Conservation (phyloP, 2,329 filamentous ascomycete species). For the Teratosphaeriaceae sp. region DNA sequence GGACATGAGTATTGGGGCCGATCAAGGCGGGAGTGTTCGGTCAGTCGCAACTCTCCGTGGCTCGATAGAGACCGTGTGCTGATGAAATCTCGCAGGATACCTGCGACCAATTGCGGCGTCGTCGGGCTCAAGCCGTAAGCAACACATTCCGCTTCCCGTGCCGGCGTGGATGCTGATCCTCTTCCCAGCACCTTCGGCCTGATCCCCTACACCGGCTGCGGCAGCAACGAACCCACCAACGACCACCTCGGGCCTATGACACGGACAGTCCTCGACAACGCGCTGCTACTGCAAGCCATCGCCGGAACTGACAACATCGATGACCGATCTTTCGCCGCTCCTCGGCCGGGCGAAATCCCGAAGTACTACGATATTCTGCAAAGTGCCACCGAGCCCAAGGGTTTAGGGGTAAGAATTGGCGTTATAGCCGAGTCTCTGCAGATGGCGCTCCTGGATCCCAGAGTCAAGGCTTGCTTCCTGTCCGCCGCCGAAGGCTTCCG, state of each 20-base stretch:
- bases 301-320: constrained; percentile 47
- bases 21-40: constrained; percentile 35
- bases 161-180: too few species aligned
- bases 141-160: too few species aligned
- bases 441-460: constrained; percentile 29
- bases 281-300: constrained; percentile 38
- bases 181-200: constrained; percentile 44
- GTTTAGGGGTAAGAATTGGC: constrained; percentile 33
- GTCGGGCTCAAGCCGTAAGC: constrained; percentile 40
- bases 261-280: constrained; percentile 37
- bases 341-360: constrained; percentile 21
- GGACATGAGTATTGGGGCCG: constrained; percentile 33
- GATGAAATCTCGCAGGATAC: constrained; percentile 24
- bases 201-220: constrained; percentile 45
- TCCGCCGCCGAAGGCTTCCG: constrained; percentile 31
- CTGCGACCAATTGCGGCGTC: constrained; percentile 32
- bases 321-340: constrained; percentile 27
- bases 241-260: constrained; percentile 45
- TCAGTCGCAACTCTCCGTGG: neutral
- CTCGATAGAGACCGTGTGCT: too few species aligned
- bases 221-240: constrained; percentile 35
- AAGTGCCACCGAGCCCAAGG: constrained; percentile 9
- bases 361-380: constrained; percentile 22
- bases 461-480: constrained; percentile 33
- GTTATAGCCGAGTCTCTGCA: constrained; percentile 39